These are phyloP conservation scores for Lotmaria passim DNA, from an alignment of 208 protist species.

Conservation along the genomic window DNA sequence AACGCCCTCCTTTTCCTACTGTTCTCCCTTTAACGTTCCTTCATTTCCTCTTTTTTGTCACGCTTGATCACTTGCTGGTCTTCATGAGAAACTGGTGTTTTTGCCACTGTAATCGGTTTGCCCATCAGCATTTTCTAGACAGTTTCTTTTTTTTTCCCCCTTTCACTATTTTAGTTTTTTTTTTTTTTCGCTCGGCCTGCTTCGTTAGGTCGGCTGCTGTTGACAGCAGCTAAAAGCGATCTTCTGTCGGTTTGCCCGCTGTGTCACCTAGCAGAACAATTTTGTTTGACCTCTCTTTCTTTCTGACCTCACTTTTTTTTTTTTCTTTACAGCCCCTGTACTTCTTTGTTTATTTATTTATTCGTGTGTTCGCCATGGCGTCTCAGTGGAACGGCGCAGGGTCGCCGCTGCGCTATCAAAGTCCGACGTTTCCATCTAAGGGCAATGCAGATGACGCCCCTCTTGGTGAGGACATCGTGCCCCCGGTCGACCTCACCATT, in stretches of 20 bases:
- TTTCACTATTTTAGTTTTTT: not conserved
- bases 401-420: constrained; percentile 11
- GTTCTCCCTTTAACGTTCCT: too few relatives aligned
- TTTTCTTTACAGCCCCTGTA: not conserved
- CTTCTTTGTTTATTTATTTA: not conserved
- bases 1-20: not conserved
- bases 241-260: not conserved
- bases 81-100: constrained; percentile 10
- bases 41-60: not conserved
- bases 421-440: constrained; percentile 7
- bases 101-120: not conserved
- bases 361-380: constrained; percentile 15
- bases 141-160: not conserved
- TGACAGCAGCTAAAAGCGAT: too few relatives aligned
- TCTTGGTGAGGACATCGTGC: constrained; percentile 17
- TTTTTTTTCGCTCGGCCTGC: not conserved
- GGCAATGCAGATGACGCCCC: constrained; percentile 4
- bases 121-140: not conserved
- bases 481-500: constrained; percentile 58
- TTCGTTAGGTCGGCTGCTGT: too few relatives aligned
- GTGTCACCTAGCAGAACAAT: too few relatives aligned
- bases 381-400: not conserved
- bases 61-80: not conserved
- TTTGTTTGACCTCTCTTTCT: not conserved
- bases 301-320: constrained; percentile 1